phyloP scores from a whole-genome alignment of 371 early-diverging fungal genomes.

The Mucor velutinosus region DNA sequence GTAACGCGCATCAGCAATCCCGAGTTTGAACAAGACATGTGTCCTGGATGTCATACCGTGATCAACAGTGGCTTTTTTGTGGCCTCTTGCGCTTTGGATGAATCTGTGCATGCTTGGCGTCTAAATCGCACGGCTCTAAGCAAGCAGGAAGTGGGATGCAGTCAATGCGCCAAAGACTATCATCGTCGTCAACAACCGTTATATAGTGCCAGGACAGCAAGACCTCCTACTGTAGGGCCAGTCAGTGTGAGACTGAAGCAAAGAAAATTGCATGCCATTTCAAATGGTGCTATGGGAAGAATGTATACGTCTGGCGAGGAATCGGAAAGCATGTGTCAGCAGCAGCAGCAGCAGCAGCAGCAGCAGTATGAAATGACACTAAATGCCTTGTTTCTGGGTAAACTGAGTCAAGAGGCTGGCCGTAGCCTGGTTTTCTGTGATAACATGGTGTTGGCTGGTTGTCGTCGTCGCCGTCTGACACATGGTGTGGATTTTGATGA shows the following conservation, averaged over 20 bases:
- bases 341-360: not conserved
- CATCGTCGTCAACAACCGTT: slow-evolving; percentile 17
- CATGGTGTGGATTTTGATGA: not conserved
- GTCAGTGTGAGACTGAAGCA: not conserved
- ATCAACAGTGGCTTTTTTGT: slow-evolving; percentile 40
- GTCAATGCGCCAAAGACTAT: slow-evolving; percentile 31
- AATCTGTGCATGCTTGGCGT: slow-evolving; percentile 41
- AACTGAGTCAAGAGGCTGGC: slow-evolving; percentile 31
- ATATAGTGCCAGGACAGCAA: not conserved
- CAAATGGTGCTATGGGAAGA: not conserved
- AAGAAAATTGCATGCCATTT: not conserved
- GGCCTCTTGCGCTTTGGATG: slow-evolving; percentile 37
- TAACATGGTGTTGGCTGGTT: slow-evolving; percentile 42
- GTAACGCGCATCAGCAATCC: slow-evolving; percentile 34
- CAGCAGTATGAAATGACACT: not conserved
- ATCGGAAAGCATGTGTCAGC: not conserved
- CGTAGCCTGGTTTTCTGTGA: slow-evolving; percentile 38
- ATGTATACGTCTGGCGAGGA: not conserved
- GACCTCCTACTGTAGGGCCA: not conserved
- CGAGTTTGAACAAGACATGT: slow-evolving; percentile 27
- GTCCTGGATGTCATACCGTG: slow-evolving; percentile 35
- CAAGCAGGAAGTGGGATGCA: slow-evolving; percentile 22
- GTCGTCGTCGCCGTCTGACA: slow-evolving; percentile 13
- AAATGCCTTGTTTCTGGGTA: slow-evolving; percentile 29
- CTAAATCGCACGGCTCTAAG: slow-evolving; percentile 28